A percentile compares a stretch with the other conserved stretches of the same genome.
These are phyloP conservation scores for Yueomyces sp. DNA, from an alignment of 1,139 yeast species.

Conservation along the genomic window DNA sequence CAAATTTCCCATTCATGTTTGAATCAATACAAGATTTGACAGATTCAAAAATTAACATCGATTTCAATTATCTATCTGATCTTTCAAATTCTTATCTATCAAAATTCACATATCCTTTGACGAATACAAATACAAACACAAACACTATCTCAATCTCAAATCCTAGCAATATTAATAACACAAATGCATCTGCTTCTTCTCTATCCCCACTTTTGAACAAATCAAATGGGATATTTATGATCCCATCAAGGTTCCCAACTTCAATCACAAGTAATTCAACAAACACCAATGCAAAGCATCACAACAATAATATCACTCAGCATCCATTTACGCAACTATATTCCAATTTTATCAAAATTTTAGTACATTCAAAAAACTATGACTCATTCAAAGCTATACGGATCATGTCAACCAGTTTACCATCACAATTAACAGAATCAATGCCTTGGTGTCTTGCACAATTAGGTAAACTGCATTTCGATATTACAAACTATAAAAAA, in stretches of 20 bases:
- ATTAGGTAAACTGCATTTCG: conserved; percentile 74
- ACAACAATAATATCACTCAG: conserved; percentile 25
- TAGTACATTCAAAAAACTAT: conserved; percentile 49
- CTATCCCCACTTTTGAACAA: not conserved
- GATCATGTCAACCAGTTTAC: conserved; percentile 49
- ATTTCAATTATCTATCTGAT: conserved; percentile 31
- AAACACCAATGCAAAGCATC: conserved; percentile 19
- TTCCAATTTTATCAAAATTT: conserved; percentile 51
- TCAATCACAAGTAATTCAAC: conserved; percentile 44
- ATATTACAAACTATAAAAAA: conserved; percentile 73
- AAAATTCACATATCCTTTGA: too few relatives aligned
- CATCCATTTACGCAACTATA: not conserved
- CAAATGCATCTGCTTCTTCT: too few relatives aligned
- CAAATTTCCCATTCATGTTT: conserved; percentile 68
- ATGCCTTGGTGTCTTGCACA: conserved; percentile 84
- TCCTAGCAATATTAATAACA: too few relatives aligned
- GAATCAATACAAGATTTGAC: conserved; percentile 77
- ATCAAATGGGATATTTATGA: conserved; percentile 1
- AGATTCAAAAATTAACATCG: conserved; percentile 53
- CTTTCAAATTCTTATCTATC: conserved; percentile 3
- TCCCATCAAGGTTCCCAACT: conserved; percentile 20
- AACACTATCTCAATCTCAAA: too few relatives aligned
- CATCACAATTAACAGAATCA: conserved; percentile 37
- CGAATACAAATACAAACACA: too few relatives aligned
- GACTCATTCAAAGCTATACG: conserved; percentile 77